phyloP scores from a whole-genome alignment of 1,284 basidiomycete genomes.

The Tylopilus sp. region DNA sequence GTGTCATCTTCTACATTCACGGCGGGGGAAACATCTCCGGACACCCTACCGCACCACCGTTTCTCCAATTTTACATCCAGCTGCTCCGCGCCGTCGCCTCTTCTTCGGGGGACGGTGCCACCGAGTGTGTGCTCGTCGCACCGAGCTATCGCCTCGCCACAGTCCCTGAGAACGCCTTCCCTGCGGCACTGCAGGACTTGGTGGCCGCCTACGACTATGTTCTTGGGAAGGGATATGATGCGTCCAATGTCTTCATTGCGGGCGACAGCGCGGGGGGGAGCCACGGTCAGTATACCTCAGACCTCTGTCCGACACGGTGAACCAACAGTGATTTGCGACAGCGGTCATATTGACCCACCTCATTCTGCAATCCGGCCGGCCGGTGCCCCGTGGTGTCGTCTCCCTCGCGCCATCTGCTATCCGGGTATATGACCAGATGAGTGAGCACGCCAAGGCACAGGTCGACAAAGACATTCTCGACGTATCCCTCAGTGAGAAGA shows the following conservation, averaged over 20 bases:
- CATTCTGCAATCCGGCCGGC: slow-evolving; percentile 7
- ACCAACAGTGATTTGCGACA: too few species aligned
- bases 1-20: slow-evolving; percentile 26
- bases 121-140: slow-evolving; percentile 16
- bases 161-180: slow-evolving; percentile 24
- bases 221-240: slow-evolving; percentile 19
- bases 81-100: slow-evolving; percentile 17
- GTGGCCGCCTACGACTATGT: slow-evolving; percentile 27
- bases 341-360: slow-evolving; percentile 26
- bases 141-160: slow-evolving; percentile 28
- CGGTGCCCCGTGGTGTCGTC: slow-evolving; percentile 10
- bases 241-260: slow-evolving; percentile 18
- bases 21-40: slow-evolving; percentile 23
- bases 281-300: slow-evolving; percentile 12
- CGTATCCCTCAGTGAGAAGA: rapidly evolving
- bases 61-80: slow-evolving; percentile 7
- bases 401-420: slow-evolving; percentile 12
- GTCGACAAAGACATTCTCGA: slow-evolving; percentile 8
- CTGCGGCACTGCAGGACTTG: slow-evolving; percentile 25
- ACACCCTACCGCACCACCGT: slow-evolving; percentile 14
- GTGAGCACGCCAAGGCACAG: slow-evolving; percentile 4
- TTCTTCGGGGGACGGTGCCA: background rate
- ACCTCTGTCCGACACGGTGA: too few species aligned
- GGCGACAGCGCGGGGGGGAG: slow-evolving; percentile 31
- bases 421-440: background rate